Percentiles rank a stretch among this genome's conserved stretches.
Evolutionary conservation across 257 asterid genomes (phyloP).

Genomic region (Mentha longifolia): DNA sequence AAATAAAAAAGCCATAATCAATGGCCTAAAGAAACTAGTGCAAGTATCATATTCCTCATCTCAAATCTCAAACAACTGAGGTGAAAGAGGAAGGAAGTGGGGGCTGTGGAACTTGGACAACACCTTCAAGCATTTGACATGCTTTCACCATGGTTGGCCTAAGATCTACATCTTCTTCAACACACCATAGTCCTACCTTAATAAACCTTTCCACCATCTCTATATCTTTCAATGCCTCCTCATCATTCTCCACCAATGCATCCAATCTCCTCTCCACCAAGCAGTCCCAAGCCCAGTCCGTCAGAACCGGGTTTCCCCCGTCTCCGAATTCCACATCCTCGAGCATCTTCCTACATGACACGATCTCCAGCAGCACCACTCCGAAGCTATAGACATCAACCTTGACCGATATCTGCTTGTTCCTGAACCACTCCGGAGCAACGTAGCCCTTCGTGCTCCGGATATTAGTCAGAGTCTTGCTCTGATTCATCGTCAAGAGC

Average conservation of each 20-base stretch:
- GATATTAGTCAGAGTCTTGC: constrained; percentile 42
- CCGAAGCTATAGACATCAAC: constrained; percentile 72
- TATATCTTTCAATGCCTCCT: constrained; percentile 41
- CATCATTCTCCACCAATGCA: constrained; percentile 29
- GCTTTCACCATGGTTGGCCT: constrained; percentile 64
- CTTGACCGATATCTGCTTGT: constrained; percentile 43
- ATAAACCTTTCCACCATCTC: constrained; percentile 42
- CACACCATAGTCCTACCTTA: constrained; percentile 73
- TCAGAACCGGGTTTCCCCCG: constrained; percentile 34
- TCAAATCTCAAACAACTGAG: too few species aligned
- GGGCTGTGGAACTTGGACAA: constrained; percentile 48
- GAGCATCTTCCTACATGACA: constrained; percentile 41
- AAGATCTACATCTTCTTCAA: constrained; percentile 56
- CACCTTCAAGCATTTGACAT: constrained; percentile 66
- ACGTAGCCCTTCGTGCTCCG: constrained; percentile 69
- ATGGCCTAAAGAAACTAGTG: too few species aligned
- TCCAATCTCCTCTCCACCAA: constrained; percentile 30
- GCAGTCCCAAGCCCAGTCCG: constrained; percentile 61
- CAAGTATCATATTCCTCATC: too few species aligned
- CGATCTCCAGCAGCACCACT: constrained; percentile 54
- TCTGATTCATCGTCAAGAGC: constrained; percentile 50
- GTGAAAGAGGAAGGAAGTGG: constrained; percentile 43
- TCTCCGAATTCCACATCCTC: too few species aligned
- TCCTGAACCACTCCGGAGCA: constrained; percentile 70
- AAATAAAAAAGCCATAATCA: too few species aligned